These are phyloP conservation scores for Fagus sylvatica DNA, from an alignment of 306 rosid genomes.

Conservation along the genomic window DNA sequence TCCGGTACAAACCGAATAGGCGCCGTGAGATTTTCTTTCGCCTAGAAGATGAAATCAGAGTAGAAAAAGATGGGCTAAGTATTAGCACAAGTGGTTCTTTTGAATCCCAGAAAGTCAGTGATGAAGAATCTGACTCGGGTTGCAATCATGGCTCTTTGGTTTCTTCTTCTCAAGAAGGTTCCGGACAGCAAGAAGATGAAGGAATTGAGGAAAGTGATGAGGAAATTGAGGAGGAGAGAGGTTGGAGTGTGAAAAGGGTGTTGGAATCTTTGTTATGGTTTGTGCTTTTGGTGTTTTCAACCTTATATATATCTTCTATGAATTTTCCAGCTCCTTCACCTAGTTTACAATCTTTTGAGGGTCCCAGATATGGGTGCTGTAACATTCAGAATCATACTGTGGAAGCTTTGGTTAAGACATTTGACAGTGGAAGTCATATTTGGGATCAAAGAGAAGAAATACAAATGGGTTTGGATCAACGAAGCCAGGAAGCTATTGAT, in stretches of 20 bases:
- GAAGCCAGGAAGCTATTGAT: not conserved
- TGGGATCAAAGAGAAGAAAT: conserved; percentile 12
- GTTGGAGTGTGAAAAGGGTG: conserved; percentile 26
- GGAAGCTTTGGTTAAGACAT: conserved; percentile 17
- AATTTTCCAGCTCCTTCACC: conserved; percentile 13
- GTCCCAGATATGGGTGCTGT: conserved; percentile 5
- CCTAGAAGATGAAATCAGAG: conserved; percentile 12
- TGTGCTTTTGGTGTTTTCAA: conserved; percentile 17
- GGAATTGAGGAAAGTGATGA: conserved; percentile 23
- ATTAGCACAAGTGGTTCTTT: conserved; percentile 18
- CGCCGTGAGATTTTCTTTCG: conserved; percentile 33
- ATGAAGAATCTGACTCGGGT: conserved; percentile 23
- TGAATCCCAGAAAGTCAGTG: conserved; percentile 18
- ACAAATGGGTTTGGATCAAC: not conserved
- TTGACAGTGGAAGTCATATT: conserved; percentile 9
- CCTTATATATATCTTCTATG: conserved; percentile 25
- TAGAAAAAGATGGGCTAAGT: conserved; percentile 1
- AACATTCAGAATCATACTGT: conserved; percentile 19
- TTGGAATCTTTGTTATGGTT: conserved; percentile 23
- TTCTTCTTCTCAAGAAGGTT: conserved; percentile 16
- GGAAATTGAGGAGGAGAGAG: conserved; percentile 17
- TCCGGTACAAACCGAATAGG: conserved; percentile 44
- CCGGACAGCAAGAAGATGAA: conserved; percentile 13
- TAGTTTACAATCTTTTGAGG: conserved; percentile 2
- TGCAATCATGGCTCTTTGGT: not conserved